phyloP scores from a whole-genome alignment of 768 basidiomycete species.

The Psilocybe sp. region DNA sequence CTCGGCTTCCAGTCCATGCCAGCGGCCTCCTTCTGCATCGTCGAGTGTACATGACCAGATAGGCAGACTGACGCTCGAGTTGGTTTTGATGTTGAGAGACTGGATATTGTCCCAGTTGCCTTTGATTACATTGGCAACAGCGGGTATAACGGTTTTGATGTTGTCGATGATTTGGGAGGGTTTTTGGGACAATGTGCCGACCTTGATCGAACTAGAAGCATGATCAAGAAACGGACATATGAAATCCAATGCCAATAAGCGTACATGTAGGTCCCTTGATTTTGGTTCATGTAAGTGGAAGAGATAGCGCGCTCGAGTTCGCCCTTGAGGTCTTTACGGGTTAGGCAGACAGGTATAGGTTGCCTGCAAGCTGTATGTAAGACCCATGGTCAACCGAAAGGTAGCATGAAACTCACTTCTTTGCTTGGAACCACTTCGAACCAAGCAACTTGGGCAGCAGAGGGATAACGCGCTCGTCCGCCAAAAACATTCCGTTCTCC shows the following conservation, averaged over 20 bases:
- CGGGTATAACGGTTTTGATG: conserved; percentile 74
- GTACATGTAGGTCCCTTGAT: conserved; percentile 89
- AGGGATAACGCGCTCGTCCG: conserved; percentile 88
- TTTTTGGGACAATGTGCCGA: conserved; percentile 71
- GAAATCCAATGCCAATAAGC: conserved; percentile 27
- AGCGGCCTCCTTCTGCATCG: conserved; percentile 53
- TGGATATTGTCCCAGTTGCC: conserved; percentile 92
- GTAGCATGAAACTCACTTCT: conserved; percentile 65
- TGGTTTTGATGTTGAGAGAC: conserved; percentile 87
- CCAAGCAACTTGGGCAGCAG: conserved; percentile 85
- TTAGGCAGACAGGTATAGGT: conserved; percentile 91
- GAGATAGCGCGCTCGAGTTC: conserved; percentile 92
- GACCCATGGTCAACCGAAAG: background rate
- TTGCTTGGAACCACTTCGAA: conserved; percentile 88
- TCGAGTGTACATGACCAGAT: conserved; percentile 86
- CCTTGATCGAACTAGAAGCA: conserved; percentile 70
- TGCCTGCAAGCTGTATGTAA: conserved; percentile 52
- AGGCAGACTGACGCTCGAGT: conserved; percentile 78
- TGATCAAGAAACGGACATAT: background rate
- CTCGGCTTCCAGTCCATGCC: conserved; percentile 45
- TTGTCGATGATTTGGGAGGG: conserved; percentile 77
- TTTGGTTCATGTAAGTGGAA: conserved; percentile 95
- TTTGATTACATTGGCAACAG: conserved; percentile 64
- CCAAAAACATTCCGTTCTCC: conserved; percentile 90
- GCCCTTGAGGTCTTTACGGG: conserved; percentile 84